phyloP scores from a whole-genome alignment of 2,329 filamentous ascomycete species.

The Escovopsis weberi region DNA sequence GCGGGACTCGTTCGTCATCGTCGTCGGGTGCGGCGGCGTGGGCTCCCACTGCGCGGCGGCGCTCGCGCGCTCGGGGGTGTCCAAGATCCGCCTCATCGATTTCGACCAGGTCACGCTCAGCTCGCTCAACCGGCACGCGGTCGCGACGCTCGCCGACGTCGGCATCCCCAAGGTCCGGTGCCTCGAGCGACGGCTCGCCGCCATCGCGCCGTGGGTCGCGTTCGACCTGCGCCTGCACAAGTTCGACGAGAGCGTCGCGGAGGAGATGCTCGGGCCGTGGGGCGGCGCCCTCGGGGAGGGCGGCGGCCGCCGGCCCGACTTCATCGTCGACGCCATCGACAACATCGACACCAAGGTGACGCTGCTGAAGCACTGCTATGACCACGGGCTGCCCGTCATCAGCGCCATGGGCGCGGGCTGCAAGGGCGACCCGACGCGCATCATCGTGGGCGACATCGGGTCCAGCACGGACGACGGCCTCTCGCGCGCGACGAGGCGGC shows the following conservation, averaged over 20 bases:
- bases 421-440: conserved; percentile 72
- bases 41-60: conserved; percentile 83
- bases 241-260: conserved; percentile 55
- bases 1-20: conserved; percentile 66
- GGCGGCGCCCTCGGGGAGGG: conserved; percentile 9
- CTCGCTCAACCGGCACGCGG: conserved; percentile 87
- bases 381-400: conserved; percentile 65
- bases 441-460: conserved; percentile 85
- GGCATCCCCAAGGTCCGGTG: conserved; percentile 85
- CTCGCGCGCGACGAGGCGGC: conserved; percentile 68
- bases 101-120: conserved; percentile 96
- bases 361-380: conserved; percentile 74
- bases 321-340: conserved; percentile 93
- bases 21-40: conserved; percentile 89
- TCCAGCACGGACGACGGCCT: conserved; percentile 77
- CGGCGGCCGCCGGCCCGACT: conserved; percentile 55
- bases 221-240: conserved; percentile 81
- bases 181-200: conserved; percentile 63
- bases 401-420: conserved; percentile 94
- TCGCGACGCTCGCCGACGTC: conserved; percentile 87
- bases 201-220: conserved; percentile 80
- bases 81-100: conserved; percentile 78
- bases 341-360: conserved; percentile 96
- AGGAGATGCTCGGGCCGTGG: conserved; percentile 54
- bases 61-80: conserved; percentile 76